Base-by-base conservation (phyloP, 1,139 yeast species). In the Zhuliangozyma parablackwelliae region DNA sequence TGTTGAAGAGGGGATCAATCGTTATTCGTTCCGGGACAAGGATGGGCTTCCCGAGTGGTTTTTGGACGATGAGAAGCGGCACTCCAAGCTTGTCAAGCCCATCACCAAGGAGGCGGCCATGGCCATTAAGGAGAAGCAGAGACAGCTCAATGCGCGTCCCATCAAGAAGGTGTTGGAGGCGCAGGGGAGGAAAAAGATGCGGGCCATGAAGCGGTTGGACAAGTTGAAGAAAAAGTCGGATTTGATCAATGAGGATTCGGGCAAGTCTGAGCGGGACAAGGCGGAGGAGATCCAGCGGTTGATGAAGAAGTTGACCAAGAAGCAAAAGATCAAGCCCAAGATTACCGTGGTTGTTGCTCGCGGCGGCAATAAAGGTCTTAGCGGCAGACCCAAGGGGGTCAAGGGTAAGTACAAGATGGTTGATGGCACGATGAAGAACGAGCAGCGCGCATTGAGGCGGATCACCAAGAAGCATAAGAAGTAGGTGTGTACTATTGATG, bases 391-490 rank as follows among this genome's bases (percentile, higher is more conserved):
- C 27, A 84, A 80, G 66, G 99, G 98, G 57, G 80, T 92, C 50
- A 88, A 83, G 65, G 99, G 98, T 67, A 89, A 88, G 59, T 92
- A 92, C 71, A 92, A 88, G 82, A 92, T 94, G 98, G 97, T 92
- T 51, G 99, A 92, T 65, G 97, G 97, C 71, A 86, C 83, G 16
- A 72, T 89, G 84, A 92, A 94, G 86, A 92, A 92, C 62, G 99
- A 92, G 65, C 90, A 84, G 69, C 75, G 98, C 50, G 97, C 97
- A 25, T 72, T 90, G 57, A 83, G 78, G 60, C 82, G 97, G 58
- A 85, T 90, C 49, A 85, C 89, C 23, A 92, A 90, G 74, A 88
- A 85, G 69, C 74, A 81, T 52, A 60, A 50, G 46, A 59, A 61
- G 47, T 54, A 48, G 26, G n/a, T n/a, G n/a, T n/a, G n/a, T n/a